Evolutionary conservation across 78 protist genomes (phyloP).

Genomic region (Cyanophora paradoxa): DNA sequence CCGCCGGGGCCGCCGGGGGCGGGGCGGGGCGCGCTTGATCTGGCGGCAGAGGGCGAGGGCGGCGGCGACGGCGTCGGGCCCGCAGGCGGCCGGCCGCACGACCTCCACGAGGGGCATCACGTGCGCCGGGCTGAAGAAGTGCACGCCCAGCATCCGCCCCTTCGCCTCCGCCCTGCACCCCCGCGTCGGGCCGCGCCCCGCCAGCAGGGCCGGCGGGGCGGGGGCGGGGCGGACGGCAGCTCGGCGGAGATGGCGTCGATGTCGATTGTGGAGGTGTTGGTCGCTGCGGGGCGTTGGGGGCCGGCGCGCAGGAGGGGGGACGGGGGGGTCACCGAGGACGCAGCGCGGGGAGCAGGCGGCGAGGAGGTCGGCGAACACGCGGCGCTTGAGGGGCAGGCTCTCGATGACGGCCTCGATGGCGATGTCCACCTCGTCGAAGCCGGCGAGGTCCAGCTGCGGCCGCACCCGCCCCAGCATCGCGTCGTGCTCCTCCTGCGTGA

Average conservation of each 20-base stretch:
- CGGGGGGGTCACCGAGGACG: constrained; percentile 1
- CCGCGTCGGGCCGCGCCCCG: background rate
- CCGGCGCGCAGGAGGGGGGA: no score
- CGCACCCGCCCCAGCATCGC: background rate
- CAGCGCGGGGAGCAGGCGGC: constrained; percentile 23
- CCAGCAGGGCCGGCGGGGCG: background rate
- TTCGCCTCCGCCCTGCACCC: no score
- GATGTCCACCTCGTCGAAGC: background rate
- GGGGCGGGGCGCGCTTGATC: background rate
- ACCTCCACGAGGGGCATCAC: constrained; percentile 46
- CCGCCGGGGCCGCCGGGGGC: background rate
- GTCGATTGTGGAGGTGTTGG: constrained; percentile 41
- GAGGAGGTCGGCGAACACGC: background rate
- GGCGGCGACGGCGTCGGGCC: no score
- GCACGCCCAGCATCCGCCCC: constrained; percentile 30
- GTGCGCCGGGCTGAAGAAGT: constrained; percentile 53
- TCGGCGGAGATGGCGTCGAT: background rate
- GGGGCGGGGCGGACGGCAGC: no score
- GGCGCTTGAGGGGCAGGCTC: constrained; percentile 24
- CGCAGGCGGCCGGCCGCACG: constrained; percentile 24
- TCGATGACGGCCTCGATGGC: constrained; percentile 55
- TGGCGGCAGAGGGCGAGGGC: no score
- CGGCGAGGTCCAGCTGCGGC: background rate
- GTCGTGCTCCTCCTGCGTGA: background rate
- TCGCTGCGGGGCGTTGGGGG: no score